Evolutionary conservation across 148 eudicot genomes (phyloP), one percentile per base, ranked within the genome.

Genomic region (Rhododendron ovatum): DNA sequence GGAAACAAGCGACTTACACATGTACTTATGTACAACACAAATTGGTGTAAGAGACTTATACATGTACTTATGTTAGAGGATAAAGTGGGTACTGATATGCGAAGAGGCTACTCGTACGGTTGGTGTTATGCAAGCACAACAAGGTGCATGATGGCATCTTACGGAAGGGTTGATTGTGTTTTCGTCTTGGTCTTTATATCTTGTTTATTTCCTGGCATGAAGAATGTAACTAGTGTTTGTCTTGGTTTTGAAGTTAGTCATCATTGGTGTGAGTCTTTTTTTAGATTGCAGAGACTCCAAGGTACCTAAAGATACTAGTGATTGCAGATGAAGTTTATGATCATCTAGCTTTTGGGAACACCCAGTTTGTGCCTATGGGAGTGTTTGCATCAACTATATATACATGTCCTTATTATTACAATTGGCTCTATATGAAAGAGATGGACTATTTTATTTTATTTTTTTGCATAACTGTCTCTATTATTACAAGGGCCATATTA

Each of bases 241-340:
- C 35, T 76, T 51, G 73, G 14, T 22, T 73, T 17, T n/a, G 37
- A 47, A 51, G 17, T 50, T 82, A 17, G 15, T 9, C n/a, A 26
- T 53, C 53, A 81, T 55, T 77, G 28, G 57, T 83, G 71, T 80
- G 76, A 73, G 7, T 18, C 13, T 13, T 22, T 53, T 86, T 80
- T 77, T 28, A 92, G 98, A 86, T 95, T 55, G 94, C 96, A 8
- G 94, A 94, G 91, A 93, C 94, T n/a, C 95, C 97, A 47, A 91
- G 88, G 45, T 37, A 37, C 39, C 39, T 37, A 91, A 89, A 89
- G 88, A 88, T 95, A 57, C 87, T 93, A 55, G 92, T 95, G 76
- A 93, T 95, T 80, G 84, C 97, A 2, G 98, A 95, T 91, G 97
- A 95, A 90, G 96, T 91, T 71, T 94, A 94, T 89, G 89, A 20